phyloP scores from a whole-genome alignment of 148 eudicot genomes.

The Cornus kousa region DNA sequence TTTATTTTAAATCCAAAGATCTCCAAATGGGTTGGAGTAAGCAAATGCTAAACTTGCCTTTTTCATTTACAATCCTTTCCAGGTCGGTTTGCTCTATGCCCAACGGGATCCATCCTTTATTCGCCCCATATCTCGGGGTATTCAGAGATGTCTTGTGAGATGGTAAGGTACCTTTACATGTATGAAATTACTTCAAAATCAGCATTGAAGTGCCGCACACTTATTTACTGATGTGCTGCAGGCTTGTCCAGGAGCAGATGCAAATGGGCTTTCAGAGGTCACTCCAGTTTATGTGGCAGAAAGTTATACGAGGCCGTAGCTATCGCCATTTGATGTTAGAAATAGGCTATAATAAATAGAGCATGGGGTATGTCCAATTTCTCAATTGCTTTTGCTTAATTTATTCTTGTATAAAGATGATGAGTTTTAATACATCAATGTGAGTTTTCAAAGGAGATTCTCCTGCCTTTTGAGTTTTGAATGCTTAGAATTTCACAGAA shows the following conservation, averaged over 20 bases:
- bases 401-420: background rate
- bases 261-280: slow-evolving; percentile 48
- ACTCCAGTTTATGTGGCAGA: slow-evolving; percentile 64
- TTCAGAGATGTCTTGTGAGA: slow-evolving; percentile 94
- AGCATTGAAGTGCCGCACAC: slow-evolving; percentile 14
- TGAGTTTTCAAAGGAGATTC: background rate
- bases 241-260: slow-evolving; percentile 87
- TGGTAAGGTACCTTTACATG: slow-evolving; percentile 50
- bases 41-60: background rate
- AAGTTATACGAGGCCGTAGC: slow-evolving; percentile 79
- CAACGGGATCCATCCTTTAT: slow-evolving; percentile 88
- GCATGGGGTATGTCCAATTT: slow-evolving; percentile 38
- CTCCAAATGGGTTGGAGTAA: background rate
- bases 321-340: slow-evolving; percentile 91
- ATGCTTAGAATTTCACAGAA: background rate
- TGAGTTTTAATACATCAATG: background rate
- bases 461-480: background rate
- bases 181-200: slow-evolving; percentile 1
- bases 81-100: slow-evolving; percentile 89
- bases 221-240: slow-evolving; percentile 29
- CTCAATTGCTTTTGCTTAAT: background rate
- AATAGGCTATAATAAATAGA: slow-evolving; percentile 51
- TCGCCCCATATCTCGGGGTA: slow-evolving; percentile 80
- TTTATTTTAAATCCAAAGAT: background rate
- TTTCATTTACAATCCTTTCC: slow-evolving; percentile 18